Conservation (phyloP, 2,329 filamentous ascomycete genomes). For the Botrytis sinoallii region DNA sequence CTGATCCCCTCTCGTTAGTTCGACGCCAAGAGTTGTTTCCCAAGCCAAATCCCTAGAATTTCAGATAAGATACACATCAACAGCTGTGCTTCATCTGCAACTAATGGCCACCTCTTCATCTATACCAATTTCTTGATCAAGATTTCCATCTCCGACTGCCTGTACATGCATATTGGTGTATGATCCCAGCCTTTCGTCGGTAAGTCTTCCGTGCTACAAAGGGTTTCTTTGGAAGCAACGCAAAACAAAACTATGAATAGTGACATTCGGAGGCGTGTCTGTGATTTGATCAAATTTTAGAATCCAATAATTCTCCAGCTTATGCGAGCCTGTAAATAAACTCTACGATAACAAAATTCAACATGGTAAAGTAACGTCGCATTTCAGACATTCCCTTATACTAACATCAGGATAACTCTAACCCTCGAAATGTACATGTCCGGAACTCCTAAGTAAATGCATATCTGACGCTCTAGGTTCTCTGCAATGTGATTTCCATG, state of each 20-base stretch:
- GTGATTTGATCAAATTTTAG: background rate
- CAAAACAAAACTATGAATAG: background rate
- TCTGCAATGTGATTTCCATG: slow-evolving; percentile 24
- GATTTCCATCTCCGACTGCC: background rate
- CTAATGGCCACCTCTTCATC: background rate
- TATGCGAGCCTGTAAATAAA: background rate
- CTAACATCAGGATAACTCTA: background rate
- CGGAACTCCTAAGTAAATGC: slow-evolving; percentile 42
- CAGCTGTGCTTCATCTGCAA: background rate
- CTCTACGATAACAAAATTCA: background rate
- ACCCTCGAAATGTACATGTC: background rate
- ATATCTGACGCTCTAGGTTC: slow-evolving; percentile 21
- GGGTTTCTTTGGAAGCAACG: background rate
- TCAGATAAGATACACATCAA: background rate
- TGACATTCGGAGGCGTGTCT: background rate
- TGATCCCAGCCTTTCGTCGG: background rate
- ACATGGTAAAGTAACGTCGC: background rate
- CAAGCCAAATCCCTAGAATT: background rate
- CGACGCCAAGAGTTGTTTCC: background rate
- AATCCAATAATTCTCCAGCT: background rate
- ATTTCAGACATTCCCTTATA: background rate
- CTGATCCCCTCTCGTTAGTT: background rate
- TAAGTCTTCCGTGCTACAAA: background rate
- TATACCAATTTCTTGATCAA: background rate
- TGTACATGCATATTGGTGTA: background rate